phyloP scores from a whole-genome alignment of 495 filamentous ascomycete species.

The Daldinia concentrica region DNA sequence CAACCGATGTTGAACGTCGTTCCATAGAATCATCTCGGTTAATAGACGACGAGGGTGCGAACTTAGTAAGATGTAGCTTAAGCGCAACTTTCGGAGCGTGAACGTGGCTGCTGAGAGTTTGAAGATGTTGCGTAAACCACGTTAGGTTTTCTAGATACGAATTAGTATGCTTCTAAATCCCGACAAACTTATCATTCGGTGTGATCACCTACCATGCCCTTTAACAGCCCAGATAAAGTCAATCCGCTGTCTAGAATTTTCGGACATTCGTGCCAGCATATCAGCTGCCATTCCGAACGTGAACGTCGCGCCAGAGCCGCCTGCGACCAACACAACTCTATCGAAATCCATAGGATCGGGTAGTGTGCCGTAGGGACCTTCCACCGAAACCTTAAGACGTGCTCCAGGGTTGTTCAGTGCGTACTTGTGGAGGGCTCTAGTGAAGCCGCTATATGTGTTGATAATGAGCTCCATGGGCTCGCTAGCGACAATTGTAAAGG shows the following conservation, averaged over 20 bases:
- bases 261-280: constrained; percentile 55
- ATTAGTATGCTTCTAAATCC: constrained; percentile 16
- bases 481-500: constrained; percentile 67
- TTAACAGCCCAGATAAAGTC: constrained; percentile 65
- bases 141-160: constrained; percentile 51
- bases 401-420: constrained; percentile 60
- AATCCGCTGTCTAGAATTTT: constrained; percentile 56
- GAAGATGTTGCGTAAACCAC: constrained; percentile 63
- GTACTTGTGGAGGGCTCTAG: constrained; percentile 60
- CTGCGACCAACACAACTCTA: constrained; percentile 66
- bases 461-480: constrained; percentile 64
- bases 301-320: constrained; percentile 67
- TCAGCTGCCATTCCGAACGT: constrained; percentile 64
- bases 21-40: not conserved
- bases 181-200: not conserved
- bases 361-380: constrained; percentile 67
- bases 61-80: constrained; percentile 57
- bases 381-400: constrained; percentile 60
- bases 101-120: constrained; percentile 51
- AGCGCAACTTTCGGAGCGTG: constrained; percentile 57
- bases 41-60: constrained; percentile 6
- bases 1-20: constrained; percentile 15
- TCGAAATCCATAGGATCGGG: constrained; percentile 65
- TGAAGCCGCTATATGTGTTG: constrained; percentile 66
- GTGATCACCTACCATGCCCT: constrained; percentile 55